Evolutionary conservation across 2,329 filamentous ascomycete species (phyloP).

Genomic region (Colletotrichum sp.): DNA sequence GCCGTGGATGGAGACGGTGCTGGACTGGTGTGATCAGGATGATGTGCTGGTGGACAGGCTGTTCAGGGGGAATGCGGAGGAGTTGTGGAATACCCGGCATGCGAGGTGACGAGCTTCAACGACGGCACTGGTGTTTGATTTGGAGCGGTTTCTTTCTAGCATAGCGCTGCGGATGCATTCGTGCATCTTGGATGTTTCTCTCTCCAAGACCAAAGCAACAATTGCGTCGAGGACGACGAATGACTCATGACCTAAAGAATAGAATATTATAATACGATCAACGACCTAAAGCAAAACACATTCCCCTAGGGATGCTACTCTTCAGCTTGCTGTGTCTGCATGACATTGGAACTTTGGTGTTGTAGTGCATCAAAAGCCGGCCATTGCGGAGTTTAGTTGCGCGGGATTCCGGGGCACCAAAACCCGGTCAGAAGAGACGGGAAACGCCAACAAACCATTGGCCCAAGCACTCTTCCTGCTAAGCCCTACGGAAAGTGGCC

Average conservation of each 20-base stretch:
- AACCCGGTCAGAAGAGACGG: neutral
- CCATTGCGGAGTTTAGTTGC: neutral
- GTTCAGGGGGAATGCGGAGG: slow-evolving; percentile 60
- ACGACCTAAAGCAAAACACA: neutral
- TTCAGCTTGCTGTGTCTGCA: no score
- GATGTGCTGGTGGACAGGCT: slow-evolving; percentile 50
- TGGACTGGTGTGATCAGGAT: slow-evolving; percentile 56
- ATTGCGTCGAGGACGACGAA: neutral
- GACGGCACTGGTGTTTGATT: neutral
- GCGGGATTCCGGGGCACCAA: neutral
- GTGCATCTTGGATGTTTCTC: neutral
- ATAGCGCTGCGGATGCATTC: neutral
- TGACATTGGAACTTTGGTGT: neutral
- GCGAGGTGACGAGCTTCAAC: neutral
- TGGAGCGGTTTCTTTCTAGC: neutral
- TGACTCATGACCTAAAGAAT: neutral
- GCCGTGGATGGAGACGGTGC: slow-evolving; percentile 57
- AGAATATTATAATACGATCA: neutral
- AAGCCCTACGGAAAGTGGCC: neutral
- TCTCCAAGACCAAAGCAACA: neutral
- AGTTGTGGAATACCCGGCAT: slow-evolving; percentile 39
- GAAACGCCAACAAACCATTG: neutral
- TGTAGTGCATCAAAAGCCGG: neutral
- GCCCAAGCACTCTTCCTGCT: neutral
- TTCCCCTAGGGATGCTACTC: neutral